Conservation (phyloP, 768 basidiomycete genomes). For the Lactarius evosmus region DNA sequence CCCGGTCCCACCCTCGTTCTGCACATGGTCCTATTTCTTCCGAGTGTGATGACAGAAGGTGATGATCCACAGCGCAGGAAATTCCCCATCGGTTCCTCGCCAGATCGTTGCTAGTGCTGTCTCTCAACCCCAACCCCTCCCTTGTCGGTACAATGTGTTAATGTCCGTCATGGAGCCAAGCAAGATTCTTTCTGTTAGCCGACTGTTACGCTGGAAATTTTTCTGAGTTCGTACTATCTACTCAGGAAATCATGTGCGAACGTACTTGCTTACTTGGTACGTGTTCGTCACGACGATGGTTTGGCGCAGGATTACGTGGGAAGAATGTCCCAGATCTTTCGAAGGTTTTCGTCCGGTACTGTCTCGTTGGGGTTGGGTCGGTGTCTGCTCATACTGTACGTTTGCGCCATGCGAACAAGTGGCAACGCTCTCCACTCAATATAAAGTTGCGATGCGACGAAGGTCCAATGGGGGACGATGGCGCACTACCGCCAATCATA, state of each 20-base stretch:
- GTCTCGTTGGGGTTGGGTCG: not conserved
- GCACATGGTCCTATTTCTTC: not conserved
- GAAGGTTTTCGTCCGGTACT: not conserved
- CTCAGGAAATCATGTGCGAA: not conserved
- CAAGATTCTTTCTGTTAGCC: not conserved
- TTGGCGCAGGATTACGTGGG: constrained; percentile 14
- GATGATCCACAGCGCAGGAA: not conserved
- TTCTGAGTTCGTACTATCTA: constrained; percentile 7
- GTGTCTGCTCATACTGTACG: not conserved
- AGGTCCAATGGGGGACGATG: not conserved
- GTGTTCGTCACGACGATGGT: not conserved
- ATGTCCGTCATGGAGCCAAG: constrained; percentile 12
- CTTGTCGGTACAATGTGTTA: not conserved
- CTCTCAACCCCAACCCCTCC: not conserved
- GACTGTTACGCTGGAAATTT: constrained; percentile 3
- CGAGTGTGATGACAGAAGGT: constrained; percentile 2
- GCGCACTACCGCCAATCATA: not conserved
- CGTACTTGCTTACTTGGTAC: not conserved
- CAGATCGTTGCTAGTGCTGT: constrained; percentile 1
- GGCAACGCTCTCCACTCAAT: not conserved
- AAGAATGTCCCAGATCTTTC: not conserved
- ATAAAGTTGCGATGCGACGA: not conserved
- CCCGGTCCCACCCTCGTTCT: constrained; percentile 10
- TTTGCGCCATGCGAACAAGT: not conserved
- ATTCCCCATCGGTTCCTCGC: not conserved